A percentile compares a stretch with the other conserved stretches of the same genome.
phyloP scores from a whole-genome alignment of 2,329 filamentous ascomycete species.

The Botrytis hyacinthi region DNA sequence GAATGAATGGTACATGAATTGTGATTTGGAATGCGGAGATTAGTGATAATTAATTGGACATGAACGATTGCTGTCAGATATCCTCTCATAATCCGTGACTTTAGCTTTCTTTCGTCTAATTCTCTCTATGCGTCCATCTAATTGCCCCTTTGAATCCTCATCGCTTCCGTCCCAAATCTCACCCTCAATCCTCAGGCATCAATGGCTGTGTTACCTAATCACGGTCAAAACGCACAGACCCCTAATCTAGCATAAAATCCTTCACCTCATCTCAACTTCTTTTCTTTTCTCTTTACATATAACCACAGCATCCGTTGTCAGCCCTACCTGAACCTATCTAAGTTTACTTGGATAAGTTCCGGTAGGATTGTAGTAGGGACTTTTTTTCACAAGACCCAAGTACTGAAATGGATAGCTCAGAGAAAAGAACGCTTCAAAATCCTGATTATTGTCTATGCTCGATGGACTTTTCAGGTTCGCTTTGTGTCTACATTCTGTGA shows the following conservation, averaged over 20 bases:
- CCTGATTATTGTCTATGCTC: conserved; percentile 13
- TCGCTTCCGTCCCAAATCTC: neutral
- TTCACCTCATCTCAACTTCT: conserved; percentile 7
- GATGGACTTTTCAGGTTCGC: conserved; percentile 17
- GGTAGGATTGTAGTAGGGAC: conserved; percentile 11
- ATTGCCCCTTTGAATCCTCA: neutral
- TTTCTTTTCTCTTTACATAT: conserved; percentile 17
- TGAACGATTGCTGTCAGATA: neutral
- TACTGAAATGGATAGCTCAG: conserved; percentile 18
- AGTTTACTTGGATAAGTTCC: neutral
- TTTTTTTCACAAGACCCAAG: neutral
- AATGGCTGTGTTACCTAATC: neutral
- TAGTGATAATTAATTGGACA: neutral
- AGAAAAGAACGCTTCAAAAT: conserved; percentile 16
- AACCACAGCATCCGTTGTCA: conserved; percentile 16
- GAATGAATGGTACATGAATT: neutral
- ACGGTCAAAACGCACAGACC: neutral
- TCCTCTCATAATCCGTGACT: neutral
- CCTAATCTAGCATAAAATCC: conserved; percentile 5
- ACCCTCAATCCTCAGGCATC: neutral
- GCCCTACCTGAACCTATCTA: neutral
- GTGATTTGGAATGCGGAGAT: neutral
- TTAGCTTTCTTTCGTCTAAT: neutral
- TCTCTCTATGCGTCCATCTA: neutral
- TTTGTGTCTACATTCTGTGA: conserved; percentile 14